Evolutionary conservation across 2,329 filamentous ascomycete species (phyloP).

Genomic region (Colletotrichum phormii): DNA sequence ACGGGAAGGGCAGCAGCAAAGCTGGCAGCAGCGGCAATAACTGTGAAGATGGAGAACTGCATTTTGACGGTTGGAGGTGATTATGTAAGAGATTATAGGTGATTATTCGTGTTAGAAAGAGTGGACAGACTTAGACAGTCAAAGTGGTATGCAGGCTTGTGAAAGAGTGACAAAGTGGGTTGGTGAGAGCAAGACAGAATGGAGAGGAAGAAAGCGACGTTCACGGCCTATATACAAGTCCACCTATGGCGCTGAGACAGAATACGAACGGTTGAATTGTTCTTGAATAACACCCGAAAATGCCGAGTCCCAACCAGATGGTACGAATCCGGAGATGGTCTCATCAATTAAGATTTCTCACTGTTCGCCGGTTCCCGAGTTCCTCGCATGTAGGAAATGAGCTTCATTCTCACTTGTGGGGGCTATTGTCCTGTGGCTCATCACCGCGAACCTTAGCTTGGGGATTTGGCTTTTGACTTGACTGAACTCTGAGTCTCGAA

Average conservation of each 20-base stretch:
- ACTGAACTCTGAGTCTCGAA: background rate
- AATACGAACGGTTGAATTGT: background rate
- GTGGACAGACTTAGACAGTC: background rate
- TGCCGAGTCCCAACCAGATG: background rate
- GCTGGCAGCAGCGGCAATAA: constrained; percentile 15
- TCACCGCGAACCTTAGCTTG: background rate
- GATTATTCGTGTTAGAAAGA: background rate
- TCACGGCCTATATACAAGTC: background rate
- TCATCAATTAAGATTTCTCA: constrained; percentile 21
- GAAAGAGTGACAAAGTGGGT: constrained; percentile 6
- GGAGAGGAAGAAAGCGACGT: background rate
- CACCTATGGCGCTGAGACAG: background rate
- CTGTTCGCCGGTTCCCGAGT: background rate
- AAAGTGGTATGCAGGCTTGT: background rate
- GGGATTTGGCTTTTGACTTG: background rate
- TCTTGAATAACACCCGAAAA: background rate
- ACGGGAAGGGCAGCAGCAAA: constrained; percentile 13
- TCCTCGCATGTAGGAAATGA: constrained; percentile 12
- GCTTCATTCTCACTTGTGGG: background rate
- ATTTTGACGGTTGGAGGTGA: background rate
- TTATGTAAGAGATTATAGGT: background rate
- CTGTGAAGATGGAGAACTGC: constrained; percentile 16
- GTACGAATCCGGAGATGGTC: background rate
- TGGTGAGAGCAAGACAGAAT: background rate
- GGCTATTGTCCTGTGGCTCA: background rate